A percentile compares a stretch with the other conserved stretches of the same genome.
phyloP scores from a whole-genome alignment of 225 moss, liverwort and hornwort genomes.

The Thuidium tamariscinum region DNA sequence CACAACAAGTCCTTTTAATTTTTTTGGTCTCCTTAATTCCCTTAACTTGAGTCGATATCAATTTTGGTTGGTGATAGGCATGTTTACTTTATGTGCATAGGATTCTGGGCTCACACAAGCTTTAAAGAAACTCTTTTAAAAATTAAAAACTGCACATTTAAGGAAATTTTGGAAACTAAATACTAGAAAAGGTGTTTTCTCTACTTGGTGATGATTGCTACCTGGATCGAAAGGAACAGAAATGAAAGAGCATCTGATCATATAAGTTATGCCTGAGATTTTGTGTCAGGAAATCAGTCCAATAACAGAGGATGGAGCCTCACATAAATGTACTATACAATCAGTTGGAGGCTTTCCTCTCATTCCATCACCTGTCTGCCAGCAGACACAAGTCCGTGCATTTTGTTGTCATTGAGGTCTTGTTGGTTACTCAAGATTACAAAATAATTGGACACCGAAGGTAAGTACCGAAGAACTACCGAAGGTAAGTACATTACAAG shows the following conservation, averaged over 20 bases:
- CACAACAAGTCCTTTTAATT: too few relatives aligned
- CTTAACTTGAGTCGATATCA: too few relatives aligned
- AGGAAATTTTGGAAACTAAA: not conserved
- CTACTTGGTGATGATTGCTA: not conserved
- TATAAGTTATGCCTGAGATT: not conserved
- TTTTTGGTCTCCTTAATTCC: too few relatives aligned
- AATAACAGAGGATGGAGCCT: not conserved
- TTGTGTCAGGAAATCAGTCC: not conserved
- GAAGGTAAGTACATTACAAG: not conserved
- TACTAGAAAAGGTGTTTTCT: not conserved
- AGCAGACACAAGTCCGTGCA: not conserved
- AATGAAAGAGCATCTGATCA: not conserved
- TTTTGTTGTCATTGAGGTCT: not conserved
- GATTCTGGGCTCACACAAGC: not conserved
- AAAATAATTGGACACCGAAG: not conserved
- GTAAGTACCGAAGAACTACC: not conserved
- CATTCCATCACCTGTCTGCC: not conserved
- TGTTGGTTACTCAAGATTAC: not conserved
- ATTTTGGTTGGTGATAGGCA: too few relatives aligned
- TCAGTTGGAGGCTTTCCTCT: not conserved
- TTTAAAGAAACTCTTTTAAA: not conserved
- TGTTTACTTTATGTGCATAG: not conserved
- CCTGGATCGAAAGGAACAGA: not conserved
- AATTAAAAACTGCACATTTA: not conserved
- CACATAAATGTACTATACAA: not conserved